These are phyloP conservation scores for Kluyveromyces aestuarii DNA, from an alignment of 805 yeast species.

Conservation along the genomic window DNA sequence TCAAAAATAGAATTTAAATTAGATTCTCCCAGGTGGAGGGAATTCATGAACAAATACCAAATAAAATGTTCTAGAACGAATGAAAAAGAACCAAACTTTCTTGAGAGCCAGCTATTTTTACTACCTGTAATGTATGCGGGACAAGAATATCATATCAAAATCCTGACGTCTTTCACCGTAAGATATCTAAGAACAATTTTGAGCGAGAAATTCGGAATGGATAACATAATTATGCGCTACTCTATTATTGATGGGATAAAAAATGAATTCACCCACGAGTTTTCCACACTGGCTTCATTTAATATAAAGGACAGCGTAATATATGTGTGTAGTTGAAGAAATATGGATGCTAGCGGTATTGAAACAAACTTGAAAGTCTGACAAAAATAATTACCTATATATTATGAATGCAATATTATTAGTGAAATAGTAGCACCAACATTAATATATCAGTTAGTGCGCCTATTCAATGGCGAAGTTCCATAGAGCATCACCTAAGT, in stretches of 20 bases:
- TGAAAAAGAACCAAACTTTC: constrained; percentile 4
- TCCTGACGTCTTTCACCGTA: constrained; percentile 13
- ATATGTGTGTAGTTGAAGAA: neutral
- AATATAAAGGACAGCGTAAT: neutral
- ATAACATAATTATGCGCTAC: constrained; percentile 6
- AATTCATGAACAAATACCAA: constrained; percentile 3
- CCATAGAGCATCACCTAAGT: constrained; percentile 89
- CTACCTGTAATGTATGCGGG: constrained; percentile 5
- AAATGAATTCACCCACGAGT: constrained; percentile 13
- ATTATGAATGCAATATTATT: neutral
- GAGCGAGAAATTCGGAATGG: neutral
- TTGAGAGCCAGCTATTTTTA: constrained; percentile 8
- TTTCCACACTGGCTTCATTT: constrained; percentile 12
- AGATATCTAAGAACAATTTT: constrained; percentile 16
- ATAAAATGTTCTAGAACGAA: constrained; percentile 7
- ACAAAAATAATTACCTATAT: neutral
- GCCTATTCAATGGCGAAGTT: constrained; percentile 40
- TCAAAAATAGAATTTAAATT: constrained; percentile 21
- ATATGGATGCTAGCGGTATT: neutral
- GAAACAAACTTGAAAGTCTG: neutral
- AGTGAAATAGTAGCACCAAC: neutral
- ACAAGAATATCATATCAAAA: constrained; percentile 1
- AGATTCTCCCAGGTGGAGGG: constrained; percentile 31
- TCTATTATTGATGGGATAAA: constrained; percentile 2
- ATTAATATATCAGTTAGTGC: neutral